phyloP scores from a whole-genome alignment of 441 rosid genomes.

The Corymbia citriodora region DNA sequence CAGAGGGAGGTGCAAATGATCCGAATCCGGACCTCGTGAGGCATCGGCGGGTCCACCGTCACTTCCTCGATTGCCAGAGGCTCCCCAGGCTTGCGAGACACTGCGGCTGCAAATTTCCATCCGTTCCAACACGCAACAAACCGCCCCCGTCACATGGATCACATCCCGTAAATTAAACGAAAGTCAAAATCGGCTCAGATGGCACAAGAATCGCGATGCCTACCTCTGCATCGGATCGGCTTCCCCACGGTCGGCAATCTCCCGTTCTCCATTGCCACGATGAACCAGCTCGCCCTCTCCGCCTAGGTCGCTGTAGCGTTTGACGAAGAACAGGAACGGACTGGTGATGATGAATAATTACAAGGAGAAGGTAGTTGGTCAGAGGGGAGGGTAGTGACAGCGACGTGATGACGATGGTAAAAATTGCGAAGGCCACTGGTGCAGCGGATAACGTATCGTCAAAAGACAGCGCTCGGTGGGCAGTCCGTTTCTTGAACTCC shows the following conservation, averaged over 20 bases:
- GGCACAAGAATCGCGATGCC: not conserved
- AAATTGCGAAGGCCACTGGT: not conserved
- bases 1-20: conserved; percentile 77
- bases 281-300: not conserved
- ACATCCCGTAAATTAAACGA: not conserved
- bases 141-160: not conserved
- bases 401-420: not conserved
- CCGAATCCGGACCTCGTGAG: conserved; percentile 65
- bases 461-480: not conserved
- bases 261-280: not conserved
- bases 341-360: not conserved
- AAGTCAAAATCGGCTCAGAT: not conserved
- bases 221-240: conserved; percentile 81
- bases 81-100: conserved; percentile 57
- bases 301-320: not conserved
- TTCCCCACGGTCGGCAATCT: conserved; percentile 10
- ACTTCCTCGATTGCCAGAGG: conserved; percentile 73
- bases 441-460: not conserved
- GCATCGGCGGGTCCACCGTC: conserved; percentile 60
- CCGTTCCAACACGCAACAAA: not conserved
- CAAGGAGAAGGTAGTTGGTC: not conserved
- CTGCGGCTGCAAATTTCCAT: conserved; percentile 42
- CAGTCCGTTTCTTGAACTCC: not conserved
- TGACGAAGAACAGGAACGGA: not conserved
- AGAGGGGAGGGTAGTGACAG: not conserved